Evolutionary conservation across 306 rosid genomes (phyloP), one percentile per base, ranked within the genome.

Genomic region (Vicia villosa): DNA sequence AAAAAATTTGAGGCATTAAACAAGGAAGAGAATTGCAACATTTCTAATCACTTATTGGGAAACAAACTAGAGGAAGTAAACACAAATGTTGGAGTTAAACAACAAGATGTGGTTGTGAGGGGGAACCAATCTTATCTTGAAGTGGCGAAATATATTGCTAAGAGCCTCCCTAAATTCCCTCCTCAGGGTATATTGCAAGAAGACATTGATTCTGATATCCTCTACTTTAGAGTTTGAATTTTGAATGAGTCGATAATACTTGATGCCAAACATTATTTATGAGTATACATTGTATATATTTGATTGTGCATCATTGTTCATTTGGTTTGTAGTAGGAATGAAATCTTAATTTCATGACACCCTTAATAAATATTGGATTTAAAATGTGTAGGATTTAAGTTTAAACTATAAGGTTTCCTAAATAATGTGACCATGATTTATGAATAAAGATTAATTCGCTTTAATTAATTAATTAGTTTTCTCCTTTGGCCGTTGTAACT

Each of bases 81-180:
- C 5, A 6, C 0, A 5, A 73, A 60, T 1, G 8, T 37, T 11
- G 68, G 26, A 32, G 56, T 75, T 21, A 77, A 80, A 63, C 62
- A 77, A 63, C 3, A 43, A n/a, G 55, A 3, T 49, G 69, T 68
- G 24, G 66, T n/a, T 9, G 52, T 11, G 46, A 34, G 20, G 14
- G 81, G 79, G 66, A 76, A 78, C 10, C 46, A 50, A 20, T 55
- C 65, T 16, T 82, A 79, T 68, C 68, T 89, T 40, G 82, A 85
- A 38, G 72, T 54, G 0, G 97, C 97, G 10, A 75, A 32, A 49
- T 71, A 15, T 22, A 72, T 90, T 67, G 90, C 94, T 1, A 69
- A 30, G 69, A 46, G 55, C 20, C 91, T 93, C 52, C 88, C 90
- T 37, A 84, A 82, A 81, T 86, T 85, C 70, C 91, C 91, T 56